Base-by-base conservation (phyloP, 495 filamentous ascomycete genomes). In the Penicillium riverlandense region DNA sequence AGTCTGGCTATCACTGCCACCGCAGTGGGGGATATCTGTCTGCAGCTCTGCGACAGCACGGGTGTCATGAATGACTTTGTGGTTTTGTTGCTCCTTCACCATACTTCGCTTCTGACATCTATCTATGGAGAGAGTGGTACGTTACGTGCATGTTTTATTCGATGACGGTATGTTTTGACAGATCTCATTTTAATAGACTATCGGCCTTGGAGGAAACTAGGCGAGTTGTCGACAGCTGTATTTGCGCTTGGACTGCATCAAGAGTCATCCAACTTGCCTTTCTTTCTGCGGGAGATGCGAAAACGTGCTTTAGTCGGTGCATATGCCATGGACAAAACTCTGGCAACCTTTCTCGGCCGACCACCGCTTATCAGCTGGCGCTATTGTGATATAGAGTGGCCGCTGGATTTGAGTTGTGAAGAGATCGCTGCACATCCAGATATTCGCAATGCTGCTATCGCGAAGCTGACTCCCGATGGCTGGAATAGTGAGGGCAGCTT, bases 201-300 rank as follows among this genome's bases (percentile, higher is more conserved):
- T 12, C 46, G 58, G 32, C 49, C 59, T 1, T 65, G 59, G 57
- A 44, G 52, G 38, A 57, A 47, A 13, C 38, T 59, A 6, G 59
- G 62, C 5, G 59, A 65, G 0, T 12, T 65, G n/a, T 40, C 54
- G 0, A 52, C 56, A 0, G 32, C 52, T 6, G 40, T 74, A n/a
- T 70, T 72, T 12, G 71, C 75, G 11, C 55, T 78, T 2, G 76
- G 77, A 15, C 65, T 80, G 8, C 78, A 81, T 48, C 70, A 73
- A 49, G 62, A 69, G 33, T 62, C 58, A 11, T 52, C 51, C 12
- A 11, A 45, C 9, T 14, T 35, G 4, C 71, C 74, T 1, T 72
- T 76, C 40, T 74, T 74, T 45, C 57, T 76, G 11, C 22, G 22
- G 22, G 69, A 75, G 43, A 47, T 72, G 11, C 67, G 70, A 4